Base-by-base conservation (phyloP, 1,284 basidiomycete species). In the Jaminaea rosea region DNA sequence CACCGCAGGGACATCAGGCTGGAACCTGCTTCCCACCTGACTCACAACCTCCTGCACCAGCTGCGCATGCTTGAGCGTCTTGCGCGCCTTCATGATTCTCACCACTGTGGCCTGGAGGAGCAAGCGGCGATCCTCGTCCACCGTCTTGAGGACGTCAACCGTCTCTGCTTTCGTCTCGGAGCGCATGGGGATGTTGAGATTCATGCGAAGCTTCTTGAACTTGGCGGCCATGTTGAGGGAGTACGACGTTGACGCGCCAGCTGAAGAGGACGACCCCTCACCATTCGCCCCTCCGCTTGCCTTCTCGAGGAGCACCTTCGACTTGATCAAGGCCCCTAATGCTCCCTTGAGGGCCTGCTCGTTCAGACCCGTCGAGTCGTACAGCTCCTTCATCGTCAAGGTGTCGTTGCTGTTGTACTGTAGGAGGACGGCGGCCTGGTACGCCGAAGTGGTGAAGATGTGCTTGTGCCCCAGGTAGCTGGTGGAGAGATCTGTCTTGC, bases 61-160 rank as follows among this genome's bases (percentile, higher is more conserved):
- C 0, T 84, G 81, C 74, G 92, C 87, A 77, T 97, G 93, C 80
- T 93, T 93, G 84, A 97, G 86, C 56, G 87, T 89, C 83, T 94
- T 73, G 19, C 93, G 83, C 21, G 90, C 89, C 77, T 97, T 97
- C 93, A 97, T 96, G 75, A 97, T 88, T 52, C 90, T 85, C 47
- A 98, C 93, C 67, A 98, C 94, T 13, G 88, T 93, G 13, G 93
- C 93, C 75, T 98, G 94, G 55, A 97, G 91, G 53, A 94, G 84
- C 72, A 94, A 87, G 79, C 94, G 93, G 58, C 93, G 83, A 74
- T 98, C 93, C 77, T 98, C 93, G 64, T 98, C 93, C 8, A 98
- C 92, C 24, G 86, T 87, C 80, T 93, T 92, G 67, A 93, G 79
- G 1, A 97, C 89, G 59, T 97, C 91, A 6, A 81, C 82, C 7